Conservation (phyloP, 2,329 filamentous ascomycete species). For the Alternaria arborescens region DNA sequence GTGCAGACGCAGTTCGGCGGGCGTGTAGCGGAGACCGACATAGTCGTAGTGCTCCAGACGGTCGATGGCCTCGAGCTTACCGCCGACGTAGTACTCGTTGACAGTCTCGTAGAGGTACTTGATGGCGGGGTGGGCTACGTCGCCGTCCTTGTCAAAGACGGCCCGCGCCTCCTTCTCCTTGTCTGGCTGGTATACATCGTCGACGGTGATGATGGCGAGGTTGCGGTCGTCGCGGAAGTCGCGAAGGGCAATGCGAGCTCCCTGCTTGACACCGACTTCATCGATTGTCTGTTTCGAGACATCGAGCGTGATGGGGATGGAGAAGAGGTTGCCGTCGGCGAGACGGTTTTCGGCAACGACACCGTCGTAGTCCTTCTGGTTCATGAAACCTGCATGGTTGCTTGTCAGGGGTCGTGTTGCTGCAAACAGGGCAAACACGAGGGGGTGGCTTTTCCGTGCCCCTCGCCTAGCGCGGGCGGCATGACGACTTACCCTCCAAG, state of each 20-base stretch:
- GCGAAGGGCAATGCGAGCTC: constrained; percentile 84
- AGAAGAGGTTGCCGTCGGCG: constrained; percentile 87
- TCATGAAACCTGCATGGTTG: constrained; percentile 81
- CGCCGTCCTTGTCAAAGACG: constrained; percentile 93
- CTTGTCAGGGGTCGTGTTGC: constrained; percentile 11
- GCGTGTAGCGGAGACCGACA: constrained; percentile 92
- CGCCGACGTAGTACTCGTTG: constrained; percentile 90
- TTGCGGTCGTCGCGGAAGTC: constrained; percentile 97
- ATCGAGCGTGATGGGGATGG: constrained; percentile 96
- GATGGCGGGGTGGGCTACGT: constrained; percentile 89
- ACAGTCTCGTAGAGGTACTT: constrained; percentile 85
- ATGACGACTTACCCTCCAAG: constrained; percentile 78
- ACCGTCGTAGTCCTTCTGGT: constrained; percentile 93
- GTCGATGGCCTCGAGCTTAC: constrained; percentile 95
- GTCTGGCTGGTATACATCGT: constrained; percentile 94
- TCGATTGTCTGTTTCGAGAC: constrained; percentile 78
- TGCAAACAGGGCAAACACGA: constrained; percentile 41
- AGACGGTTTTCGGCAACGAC: constrained; percentile 91
- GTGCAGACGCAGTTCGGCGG: constrained; percentile 91
- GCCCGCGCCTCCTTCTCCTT: constrained; percentile 94
- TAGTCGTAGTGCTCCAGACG: constrained; percentile 99
- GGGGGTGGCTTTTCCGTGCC: constrained; percentile 26
- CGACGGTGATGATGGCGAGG: constrained; percentile 92
- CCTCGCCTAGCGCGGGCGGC: constrained; percentile 15
- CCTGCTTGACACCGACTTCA: constrained; percentile 76